phyloP scores from a whole-genome alignment of 495 filamentous ascomycete genomes.

The Penicillium waksmanii region DNA sequence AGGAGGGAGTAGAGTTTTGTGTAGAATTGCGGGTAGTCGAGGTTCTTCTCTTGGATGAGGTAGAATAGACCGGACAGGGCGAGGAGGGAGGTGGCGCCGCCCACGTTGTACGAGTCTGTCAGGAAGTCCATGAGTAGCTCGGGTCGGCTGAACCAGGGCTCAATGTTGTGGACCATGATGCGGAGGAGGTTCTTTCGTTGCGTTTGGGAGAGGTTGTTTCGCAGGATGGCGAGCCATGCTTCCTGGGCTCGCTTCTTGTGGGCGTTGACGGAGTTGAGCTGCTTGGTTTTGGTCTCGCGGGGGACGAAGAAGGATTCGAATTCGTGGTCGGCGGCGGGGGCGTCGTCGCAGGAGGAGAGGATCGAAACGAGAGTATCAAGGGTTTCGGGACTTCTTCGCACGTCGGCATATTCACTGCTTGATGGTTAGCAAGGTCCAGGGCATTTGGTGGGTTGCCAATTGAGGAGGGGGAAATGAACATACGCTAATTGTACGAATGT shows the following conservation, averaged over 20 bases:
- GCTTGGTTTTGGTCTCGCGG: conserved; percentile 66
- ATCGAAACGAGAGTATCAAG: conserved; percentile 64
- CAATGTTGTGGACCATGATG: conserved; percentile 73
- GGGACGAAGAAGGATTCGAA: conserved; percentile 69
- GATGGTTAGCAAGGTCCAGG: conserved; percentile 22
- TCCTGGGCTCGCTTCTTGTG: conserved; percentile 70
- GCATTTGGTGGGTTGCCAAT: no score
- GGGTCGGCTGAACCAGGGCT: conserved; percentile 82
- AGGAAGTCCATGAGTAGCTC: conserved; percentile 98
- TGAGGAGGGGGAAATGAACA: conserved; percentile 28
- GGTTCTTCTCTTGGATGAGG: conserved; percentile 87
- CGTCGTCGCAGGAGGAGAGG: conserved; percentile 65
- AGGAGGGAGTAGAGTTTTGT: conserved; percentile 89
- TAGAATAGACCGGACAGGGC: conserved; percentile 94
- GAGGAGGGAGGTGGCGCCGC: conserved; percentile 82
- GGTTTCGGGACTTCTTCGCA: conserved; percentile 34
- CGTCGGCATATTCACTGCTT: conserved; percentile 38
- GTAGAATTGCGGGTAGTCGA: conserved; percentile 97
- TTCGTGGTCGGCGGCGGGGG: conserved; percentile 63
- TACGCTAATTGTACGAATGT: conserved; percentile 74
- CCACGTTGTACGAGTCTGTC: conserved; percentile 85
- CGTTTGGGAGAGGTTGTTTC: conserved; percentile 60
- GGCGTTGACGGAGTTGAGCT: conserved; percentile 38
- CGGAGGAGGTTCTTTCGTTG: conserved; percentile 80
- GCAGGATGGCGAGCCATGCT: conserved; percentile 80